phyloP scores from a whole-genome alignment of 768 basidiomycete genomes.

The Gloeopeniophorella convolvens region DNA sequence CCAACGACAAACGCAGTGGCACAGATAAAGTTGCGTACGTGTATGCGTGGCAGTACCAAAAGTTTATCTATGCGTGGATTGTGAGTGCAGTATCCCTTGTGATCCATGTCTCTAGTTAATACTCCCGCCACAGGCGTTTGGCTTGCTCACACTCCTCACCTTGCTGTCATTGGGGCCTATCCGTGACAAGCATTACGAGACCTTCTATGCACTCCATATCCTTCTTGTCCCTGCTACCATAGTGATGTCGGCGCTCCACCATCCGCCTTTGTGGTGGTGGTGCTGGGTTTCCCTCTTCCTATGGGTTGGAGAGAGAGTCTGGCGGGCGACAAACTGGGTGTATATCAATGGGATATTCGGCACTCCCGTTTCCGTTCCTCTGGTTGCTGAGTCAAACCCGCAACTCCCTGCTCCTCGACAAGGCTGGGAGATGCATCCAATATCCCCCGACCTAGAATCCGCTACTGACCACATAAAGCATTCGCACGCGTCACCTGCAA shows the following conservation, averaged over 20 bases:
- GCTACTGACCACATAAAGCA: neutral
- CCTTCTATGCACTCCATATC: slow-evolving; percentile 62
- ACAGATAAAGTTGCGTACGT: slow-evolving; percentile 39
- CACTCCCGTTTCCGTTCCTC: slow-evolving; percentile 5
- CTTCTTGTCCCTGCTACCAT: slow-evolving; percentile 57
- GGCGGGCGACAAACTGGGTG: slow-evolving; percentile 49
- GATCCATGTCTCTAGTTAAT: neutral
- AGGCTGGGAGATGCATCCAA: slow-evolving; percentile 13
- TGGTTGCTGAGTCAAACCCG: neutral
- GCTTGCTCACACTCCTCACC: slow-evolving; percentile 45
- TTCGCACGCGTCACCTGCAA: neutral
- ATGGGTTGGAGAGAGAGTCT: slow-evolving; percentile 59
- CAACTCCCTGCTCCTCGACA: neutral
- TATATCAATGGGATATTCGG: slow-evolving; percentile 52
- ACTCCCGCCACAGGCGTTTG: slow-evolving; percentile 43
- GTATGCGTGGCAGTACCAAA: slow-evolving; percentile 51
- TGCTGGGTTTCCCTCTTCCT: slow-evolving; percentile 54
- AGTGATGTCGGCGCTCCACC: slow-evolving; percentile 56
- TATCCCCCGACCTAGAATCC: slow-evolving; percentile 6
- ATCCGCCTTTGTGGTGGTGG: slow-evolving; percentile 62
- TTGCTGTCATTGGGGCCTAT: slow-evolving; percentile 45
- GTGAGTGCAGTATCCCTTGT: slow-evolving; percentile 30
- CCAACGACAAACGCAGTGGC: slow-evolving; percentile 38
- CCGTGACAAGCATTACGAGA: slow-evolving; percentile 49
- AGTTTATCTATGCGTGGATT: slow-evolving; percentile 58